A percentile compares a stretch with the other conserved stretches of the same genome.
phyloP scores from a whole-genome alignment of 169 alveolate species.

The Plasmodium sp. region DNA sequence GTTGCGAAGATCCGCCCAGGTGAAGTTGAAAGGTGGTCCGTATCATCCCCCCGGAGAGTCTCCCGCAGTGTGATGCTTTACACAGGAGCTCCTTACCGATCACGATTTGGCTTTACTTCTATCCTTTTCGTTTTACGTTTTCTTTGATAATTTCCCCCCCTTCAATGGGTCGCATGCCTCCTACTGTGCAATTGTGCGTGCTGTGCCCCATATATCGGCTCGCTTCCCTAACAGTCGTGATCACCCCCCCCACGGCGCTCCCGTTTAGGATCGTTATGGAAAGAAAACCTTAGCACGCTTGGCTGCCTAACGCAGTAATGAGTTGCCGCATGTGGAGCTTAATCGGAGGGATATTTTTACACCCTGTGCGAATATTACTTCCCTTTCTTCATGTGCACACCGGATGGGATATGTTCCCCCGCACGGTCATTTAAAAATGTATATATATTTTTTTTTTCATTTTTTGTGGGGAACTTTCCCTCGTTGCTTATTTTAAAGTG shows the following conservation, averaged over 20 bases:
- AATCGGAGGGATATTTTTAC: background rate
- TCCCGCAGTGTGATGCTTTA: background rate
- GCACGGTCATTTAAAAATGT: background rate
- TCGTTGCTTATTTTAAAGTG: background rate
- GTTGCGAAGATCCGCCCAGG: background rate
- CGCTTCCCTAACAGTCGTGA: background rate
- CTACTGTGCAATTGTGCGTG: background rate
- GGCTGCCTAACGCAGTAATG: background rate
- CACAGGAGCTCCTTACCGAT: background rate
- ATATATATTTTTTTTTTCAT: background rate
- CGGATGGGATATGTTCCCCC: background rate
- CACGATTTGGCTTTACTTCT: background rate
- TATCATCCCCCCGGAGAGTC: background rate
- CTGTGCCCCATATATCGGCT: background rate
- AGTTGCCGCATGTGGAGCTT: background rate
- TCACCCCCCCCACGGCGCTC: background rate
- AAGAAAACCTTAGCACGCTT: background rate
- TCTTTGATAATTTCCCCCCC: background rate
- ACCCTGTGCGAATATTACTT: background rate
- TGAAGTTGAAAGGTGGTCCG: background rate
- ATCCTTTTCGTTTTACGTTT: background rate
- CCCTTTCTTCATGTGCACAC: background rate
- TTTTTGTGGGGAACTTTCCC: background rate
- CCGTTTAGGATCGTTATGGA: background rate
- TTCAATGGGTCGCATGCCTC: background rate